These are phyloP conservation scores for Saccharomycopsis selenospora DNA, from an alignment of 805 yeast species.

Conservation along the genomic window DNA sequence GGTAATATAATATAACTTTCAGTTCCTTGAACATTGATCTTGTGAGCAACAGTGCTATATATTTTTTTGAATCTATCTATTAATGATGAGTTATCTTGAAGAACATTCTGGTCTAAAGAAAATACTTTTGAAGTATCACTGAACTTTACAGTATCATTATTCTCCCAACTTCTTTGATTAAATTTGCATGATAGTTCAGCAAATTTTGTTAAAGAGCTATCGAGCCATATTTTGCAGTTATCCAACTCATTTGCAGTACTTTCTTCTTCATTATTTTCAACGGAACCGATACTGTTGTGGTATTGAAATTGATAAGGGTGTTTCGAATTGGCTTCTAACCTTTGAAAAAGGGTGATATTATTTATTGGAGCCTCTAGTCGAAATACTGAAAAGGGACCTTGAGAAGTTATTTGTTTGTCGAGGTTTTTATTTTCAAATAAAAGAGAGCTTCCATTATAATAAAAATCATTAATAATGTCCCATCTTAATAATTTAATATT, in stretches of 20 bases:
- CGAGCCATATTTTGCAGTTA: not conserved
- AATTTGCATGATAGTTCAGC: not conserved
- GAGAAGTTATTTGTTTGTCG: not conserved
- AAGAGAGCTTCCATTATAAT: not conserved
- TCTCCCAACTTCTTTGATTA: not conserved
- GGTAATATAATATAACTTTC: not conserved
- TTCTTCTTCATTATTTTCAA: not conserved
- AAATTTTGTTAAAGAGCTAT: not conserved
- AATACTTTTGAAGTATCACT: not conserved
- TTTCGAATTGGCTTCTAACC: too few relatives aligned
- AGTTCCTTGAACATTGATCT: not conserved
- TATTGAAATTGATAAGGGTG: too few relatives aligned
- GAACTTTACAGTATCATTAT: not conserved
- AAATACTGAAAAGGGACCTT: conserved; percentile 16
- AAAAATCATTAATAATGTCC: not conserved
- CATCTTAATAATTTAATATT: conserved; percentile 4
- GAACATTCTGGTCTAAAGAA: not conserved
- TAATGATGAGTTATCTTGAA: not conserved
- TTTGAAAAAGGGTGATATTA: not conserved
- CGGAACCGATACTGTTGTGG: not conserved
- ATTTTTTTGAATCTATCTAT: not conserved
- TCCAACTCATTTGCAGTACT: not conserved
- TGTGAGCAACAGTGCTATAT: not conserved
- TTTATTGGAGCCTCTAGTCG: not conserved
- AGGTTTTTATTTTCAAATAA: not conserved